Base-by-base conservation (phyloP, 306 rosid species). In the Heteromeles arbutifolia region DNA sequence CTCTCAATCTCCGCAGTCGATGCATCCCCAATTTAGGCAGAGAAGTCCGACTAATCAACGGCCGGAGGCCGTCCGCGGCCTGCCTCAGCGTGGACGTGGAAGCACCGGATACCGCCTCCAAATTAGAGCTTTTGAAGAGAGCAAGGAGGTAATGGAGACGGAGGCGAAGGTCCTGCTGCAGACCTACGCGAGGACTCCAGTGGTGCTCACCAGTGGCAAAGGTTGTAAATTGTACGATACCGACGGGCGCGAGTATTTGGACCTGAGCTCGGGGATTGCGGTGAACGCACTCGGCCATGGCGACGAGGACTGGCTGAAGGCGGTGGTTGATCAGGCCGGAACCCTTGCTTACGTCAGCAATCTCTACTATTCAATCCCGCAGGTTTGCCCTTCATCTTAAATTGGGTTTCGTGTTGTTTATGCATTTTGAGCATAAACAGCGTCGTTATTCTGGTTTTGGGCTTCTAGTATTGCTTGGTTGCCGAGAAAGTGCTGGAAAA, bases 231-330 rank as follows among this genome's bases (percentile, higher is more conserved):
- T 92, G 80, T 84, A 78, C 80, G 97, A 95, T 65, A 78, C 82
- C 19, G 97, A 90, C 69, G 97, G 99, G 81, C 72, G 75, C 31
- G 97, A 95, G 77, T 95, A 88, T 78, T 70, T 92, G 76, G 99
- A 95, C 81, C 8, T 90, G 87, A 83, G 80, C 54, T 43, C 92
- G 2, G 97, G 99, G 41, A 95, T 92, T 63, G 99, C 96, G 3
- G 97, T 95, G 21, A 95, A 92, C 64, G 86, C 97, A 8, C 88
- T 95, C 1, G 99, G 97, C 8, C 89, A 92, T 56, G 93, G 86
- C 8, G 99, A 95, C 78, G 84, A 76, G 44, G 97, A 95, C 48
- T 90, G 96, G 97, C 77, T 92, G 66, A 82, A 50, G 78, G 97
- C 99, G 25, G 88, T 95, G 26, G 68, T 67, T 2, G 92, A 90